phyloP scores from a whole-genome alignment of 2,329 filamentous ascomycete genomes.

The Fusarium xyrophilum region DNA sequence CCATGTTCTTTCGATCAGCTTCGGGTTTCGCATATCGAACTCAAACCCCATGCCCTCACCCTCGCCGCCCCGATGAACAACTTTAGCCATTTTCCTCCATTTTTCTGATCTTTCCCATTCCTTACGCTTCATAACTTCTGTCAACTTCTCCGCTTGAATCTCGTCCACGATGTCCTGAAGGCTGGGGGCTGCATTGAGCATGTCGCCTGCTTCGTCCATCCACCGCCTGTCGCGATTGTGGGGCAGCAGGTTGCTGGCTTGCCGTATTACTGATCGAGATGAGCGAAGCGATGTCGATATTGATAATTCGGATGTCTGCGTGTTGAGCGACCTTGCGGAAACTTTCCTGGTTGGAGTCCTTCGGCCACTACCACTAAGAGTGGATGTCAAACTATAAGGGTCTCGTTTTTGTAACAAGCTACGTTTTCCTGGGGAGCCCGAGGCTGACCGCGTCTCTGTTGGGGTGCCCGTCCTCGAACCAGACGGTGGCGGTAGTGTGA shows the following conservation, averaged over 20 bases:
- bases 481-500: constrained; percentile 56
- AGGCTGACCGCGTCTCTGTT: constrained; percentile 51
- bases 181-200: constrained; percentile 67
- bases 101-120: constrained; percentile 70
- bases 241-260: constrained; percentile 65
- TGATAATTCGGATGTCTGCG: constrained; percentile 61
- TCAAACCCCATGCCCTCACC: constrained; percentile 67
- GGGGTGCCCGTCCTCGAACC: constrained; percentile 52
- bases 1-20: constrained; percentile 91
- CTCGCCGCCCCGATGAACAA: constrained; percentile 57
- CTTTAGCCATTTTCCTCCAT: constrained; percentile 71
- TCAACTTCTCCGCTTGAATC: constrained; percentile 58
- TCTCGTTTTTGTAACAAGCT: constrained; percentile 54
- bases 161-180: constrained; percentile 64
- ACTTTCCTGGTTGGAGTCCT: constrained; percentile 61
- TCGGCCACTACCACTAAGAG: constrained; percentile 47
- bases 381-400: constrained; percentile 48
- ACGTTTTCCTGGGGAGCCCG: constrained; percentile 53
- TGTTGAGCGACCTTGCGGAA: constrained; percentile 65
- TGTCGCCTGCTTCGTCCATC: constrained; percentile 71
- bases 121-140: constrained; percentile 66
- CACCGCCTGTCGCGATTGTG: constrained; percentile 66
- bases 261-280: constrained; percentile 61
- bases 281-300: constrained; percentile 57
- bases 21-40: constrained; percentile 83